Percentiles rank a stretch among this genome's conserved stretches.
Conservation (phyloP, 345 rosid genomes). For the Diplotaxis tenuifolia region DNA sequence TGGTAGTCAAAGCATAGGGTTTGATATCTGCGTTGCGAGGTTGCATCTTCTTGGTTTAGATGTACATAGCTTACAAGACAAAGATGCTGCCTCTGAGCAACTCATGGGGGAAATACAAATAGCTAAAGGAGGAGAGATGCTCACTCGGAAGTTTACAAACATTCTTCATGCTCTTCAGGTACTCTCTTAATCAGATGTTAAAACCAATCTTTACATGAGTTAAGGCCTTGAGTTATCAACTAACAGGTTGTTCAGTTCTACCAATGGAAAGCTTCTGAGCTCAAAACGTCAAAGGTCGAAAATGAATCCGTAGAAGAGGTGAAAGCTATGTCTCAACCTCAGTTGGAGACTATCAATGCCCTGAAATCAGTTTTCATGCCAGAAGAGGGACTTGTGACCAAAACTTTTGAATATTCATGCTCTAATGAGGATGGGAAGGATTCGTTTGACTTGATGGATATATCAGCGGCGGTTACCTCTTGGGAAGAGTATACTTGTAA, state of each 20-base stretch:
- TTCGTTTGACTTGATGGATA: conserved; percentile 41
- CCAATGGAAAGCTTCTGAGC: conserved; percentile 51
- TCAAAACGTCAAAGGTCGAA: conserved; percentile 7
- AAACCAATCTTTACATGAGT: neutral
- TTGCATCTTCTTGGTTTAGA: conserved; percentile 59
- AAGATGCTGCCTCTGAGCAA: conserved; percentile 43
- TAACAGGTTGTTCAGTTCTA: conserved; percentile 65
- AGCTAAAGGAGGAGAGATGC: conserved; percentile 53
- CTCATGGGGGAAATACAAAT: conserved; percentile 54
- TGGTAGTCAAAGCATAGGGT: conserved; percentile 44
- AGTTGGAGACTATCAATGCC: conserved; percentile 38
- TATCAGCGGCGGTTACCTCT: conserved; percentile 42
- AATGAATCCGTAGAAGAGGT: conserved; percentile 24
- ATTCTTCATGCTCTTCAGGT: conserved; percentile 87
- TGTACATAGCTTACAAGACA: conserved; percentile 43
- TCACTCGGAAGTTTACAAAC: conserved; percentile 47
- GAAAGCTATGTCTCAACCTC: conserved; percentile 41
- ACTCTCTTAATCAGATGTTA: conserved; percentile 15
- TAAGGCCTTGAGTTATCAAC: neutral
- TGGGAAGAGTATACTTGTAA: conserved; percentile 51
- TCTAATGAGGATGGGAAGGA: neutral
- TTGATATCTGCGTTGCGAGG: conserved; percentile 73
- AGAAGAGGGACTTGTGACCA: conserved; percentile 44
- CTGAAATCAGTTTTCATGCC: conserved; percentile 40
- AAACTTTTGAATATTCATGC: conserved; percentile 22